Evolutionary conservation across 371 early-diverging fungal species (phyloP).

Genomic region (Nematocida major): DNA sequence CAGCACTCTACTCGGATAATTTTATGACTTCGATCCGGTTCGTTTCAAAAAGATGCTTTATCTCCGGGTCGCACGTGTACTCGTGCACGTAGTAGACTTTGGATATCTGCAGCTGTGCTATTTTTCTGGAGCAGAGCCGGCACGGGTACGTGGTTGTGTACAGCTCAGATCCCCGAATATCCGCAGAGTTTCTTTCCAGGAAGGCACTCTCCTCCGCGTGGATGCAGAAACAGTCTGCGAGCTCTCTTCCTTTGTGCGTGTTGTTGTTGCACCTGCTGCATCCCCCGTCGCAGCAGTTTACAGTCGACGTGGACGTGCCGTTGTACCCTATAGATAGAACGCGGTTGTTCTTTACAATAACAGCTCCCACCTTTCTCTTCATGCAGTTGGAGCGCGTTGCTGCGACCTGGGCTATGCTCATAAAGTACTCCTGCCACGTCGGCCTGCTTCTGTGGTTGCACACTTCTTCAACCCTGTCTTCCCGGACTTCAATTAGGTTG

Average conservation of each 20-base stretch:
- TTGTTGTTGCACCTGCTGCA: conserved; percentile 80
- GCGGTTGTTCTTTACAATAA: conserved; percentile 76
- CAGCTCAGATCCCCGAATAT: conserved; percentile 27
- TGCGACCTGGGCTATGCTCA: conserved; percentile 79
- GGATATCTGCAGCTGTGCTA: conserved; percentile 80
- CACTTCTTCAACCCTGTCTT: background rate
- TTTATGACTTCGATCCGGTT: conserved; percentile 4
- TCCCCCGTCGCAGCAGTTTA: conserved; percentile 86
- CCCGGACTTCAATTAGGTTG: conserved; percentile 12
- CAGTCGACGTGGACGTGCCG: conserved; percentile 80
- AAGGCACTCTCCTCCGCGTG: conserved; percentile 94
- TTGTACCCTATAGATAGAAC: conserved; percentile 93
- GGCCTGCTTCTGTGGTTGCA: conserved; percentile 22
- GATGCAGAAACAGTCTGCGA: conserved; percentile 84
- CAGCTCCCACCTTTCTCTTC: conserved; percentile 91
- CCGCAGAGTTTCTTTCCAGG: conserved; percentile 66
- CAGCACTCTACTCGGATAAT: background rate
- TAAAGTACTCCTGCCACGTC: conserved; percentile 89
- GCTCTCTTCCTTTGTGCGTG: conserved; percentile 69
- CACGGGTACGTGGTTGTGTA: conserved; percentile 59
- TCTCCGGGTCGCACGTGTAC: conserved; percentile 20
- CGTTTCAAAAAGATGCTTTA: background rate
- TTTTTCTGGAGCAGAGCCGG: conserved; percentile 82
- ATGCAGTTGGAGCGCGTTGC: conserved; percentile 77
- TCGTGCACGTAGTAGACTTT: conserved; percentile 73